These are phyloP conservation scores for Saccharomycopsis fermentans DNA, from an alignment of 805 yeast genomes.

Conservation along the genomic window DNA sequence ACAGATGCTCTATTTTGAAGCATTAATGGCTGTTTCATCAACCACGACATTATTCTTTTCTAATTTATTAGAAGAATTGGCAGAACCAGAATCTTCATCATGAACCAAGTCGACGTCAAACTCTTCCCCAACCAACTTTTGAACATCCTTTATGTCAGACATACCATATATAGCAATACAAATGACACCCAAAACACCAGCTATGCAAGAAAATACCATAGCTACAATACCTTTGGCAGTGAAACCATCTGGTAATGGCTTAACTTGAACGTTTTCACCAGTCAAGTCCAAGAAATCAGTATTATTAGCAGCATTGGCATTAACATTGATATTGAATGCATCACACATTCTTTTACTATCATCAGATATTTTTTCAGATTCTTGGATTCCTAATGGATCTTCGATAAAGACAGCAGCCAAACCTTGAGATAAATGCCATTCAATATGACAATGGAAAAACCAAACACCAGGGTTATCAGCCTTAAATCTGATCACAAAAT, in stretches of 20 bases:
- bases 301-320: slow-evolving; percentile 86
- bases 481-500: slow-evolving; percentile 74
- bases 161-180: slow-evolving; percentile 78
- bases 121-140: slow-evolving; percentile 48
- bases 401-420: slow-evolving; percentile 72
- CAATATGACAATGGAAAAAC: slow-evolving; percentile 98
- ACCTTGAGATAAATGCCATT: slow-evolving; percentile 97
- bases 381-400: slow-evolving; percentile 66
- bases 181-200: slow-evolving; percentile 75
- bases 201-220: slow-evolving; percentile 75
- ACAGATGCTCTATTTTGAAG: neutral
- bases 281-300: slow-evolving; percentile 52
- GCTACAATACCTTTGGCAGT: slow-evolving; percentile 95
- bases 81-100: neutral
- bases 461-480: slow-evolving; percentile 97
- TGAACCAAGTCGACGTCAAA: slow-evolving; percentile 28
- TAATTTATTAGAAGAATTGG: neutral
- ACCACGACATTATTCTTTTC: neutral
- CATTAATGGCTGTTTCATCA: neutral
- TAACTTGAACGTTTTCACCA: slow-evolving; percentile 65
- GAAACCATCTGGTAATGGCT: slow-evolving; percentile 73
- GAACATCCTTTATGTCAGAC: slow-evolving; percentile 66
- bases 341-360: slow-evolving; percentile 53
- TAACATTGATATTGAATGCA: slow-evolving; percentile 37
- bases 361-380: slow-evolving; percentile 48